phyloP scores from a whole-genome alignment of 257 asterid species.

The Fraxinus cuspidata region DNA sequence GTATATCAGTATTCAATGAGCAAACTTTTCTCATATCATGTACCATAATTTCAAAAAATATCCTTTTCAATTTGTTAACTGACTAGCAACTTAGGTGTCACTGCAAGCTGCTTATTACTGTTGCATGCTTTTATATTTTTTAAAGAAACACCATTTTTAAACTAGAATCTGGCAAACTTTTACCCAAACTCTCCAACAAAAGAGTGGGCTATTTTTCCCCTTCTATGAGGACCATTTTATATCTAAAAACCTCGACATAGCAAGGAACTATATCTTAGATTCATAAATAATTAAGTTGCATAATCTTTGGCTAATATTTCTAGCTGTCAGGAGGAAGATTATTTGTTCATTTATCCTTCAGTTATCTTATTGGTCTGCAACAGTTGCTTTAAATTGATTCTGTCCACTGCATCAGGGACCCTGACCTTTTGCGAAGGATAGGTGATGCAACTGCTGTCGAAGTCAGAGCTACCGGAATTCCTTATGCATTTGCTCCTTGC shows the following conservation, averaged over 20 bases:
- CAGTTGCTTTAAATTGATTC: conserved; percentile 12
- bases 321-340: not conserved
- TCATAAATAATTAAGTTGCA: conserved; percentile 6
- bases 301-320: not conserved
- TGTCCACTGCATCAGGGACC: conserved; percentile 59
- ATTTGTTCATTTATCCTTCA: not conserved
- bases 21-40: not conserved
- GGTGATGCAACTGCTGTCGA: conserved; percentile 89
- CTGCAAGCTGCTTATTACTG: conserved; percentile 9
- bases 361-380: not conserved
- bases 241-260: conserved; percentile 5
- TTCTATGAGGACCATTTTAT: conserved; percentile 2
- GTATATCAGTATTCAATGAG: not conserved
- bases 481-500: conserved; percentile 89
- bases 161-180: not conserved
- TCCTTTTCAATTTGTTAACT: conserved; percentile 14
- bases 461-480: conserved; percentile 90
- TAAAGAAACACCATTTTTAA: not conserved
- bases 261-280: conserved; percentile 11
- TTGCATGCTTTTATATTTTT: conserved; percentile 10
- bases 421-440: conserved; percentile 64
- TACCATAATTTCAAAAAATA: not conserved
- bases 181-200: conserved; percentile 16
- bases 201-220: not conserved
- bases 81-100: not conserved